A percentile compares a stretch with the other conserved stretches of the same genome.
Conservation (phyloP, 2,329 filamentous ascomycete genomes). For the Tolypocladium capitatum region DNA sequence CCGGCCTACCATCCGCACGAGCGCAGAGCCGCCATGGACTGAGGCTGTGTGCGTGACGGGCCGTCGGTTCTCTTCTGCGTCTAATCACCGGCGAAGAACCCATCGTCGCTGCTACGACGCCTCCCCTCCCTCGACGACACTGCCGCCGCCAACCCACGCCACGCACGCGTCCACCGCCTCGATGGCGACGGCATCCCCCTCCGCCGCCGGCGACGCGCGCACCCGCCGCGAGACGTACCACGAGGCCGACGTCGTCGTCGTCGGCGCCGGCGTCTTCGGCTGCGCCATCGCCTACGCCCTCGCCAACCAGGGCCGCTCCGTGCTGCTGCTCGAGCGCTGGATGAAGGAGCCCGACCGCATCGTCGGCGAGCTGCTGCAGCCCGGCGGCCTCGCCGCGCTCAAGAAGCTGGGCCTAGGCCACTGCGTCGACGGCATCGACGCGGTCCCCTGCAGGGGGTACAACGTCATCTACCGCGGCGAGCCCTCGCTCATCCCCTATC, state of each 20-base stretch:
- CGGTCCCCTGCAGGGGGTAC: slow-evolving; percentile 72
- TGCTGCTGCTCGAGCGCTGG: slow-evolving; percentile 77
- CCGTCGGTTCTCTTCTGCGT: neutral
- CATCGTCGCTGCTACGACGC: neutral
- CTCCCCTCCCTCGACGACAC: neutral
- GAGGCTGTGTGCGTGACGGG: neutral
- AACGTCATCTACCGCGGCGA: slow-evolving; percentile 71
- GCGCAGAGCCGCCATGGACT: neutral
- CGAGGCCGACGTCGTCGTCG: slow-evolving; percentile 73
- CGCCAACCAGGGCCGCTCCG: slow-evolving; percentile 78
- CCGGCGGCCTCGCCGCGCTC: slow-evolving; percentile 73
- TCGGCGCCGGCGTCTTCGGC: slow-evolving; percentile 83
- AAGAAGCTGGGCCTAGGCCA: slow-evolving; percentile 66
- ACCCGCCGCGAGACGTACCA: slow-evolving; percentile 39
- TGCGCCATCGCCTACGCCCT: slow-evolving; percentile 76
- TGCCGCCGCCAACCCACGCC: neutral
- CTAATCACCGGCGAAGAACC: neutral
- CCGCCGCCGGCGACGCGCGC: slow-evolving; percentile 24
- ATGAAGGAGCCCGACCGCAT: slow-evolving; percentile 91
- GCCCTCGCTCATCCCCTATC: slow-evolving; percentile 67
- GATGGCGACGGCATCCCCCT: neutral
- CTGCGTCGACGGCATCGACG: slow-evolving; percentile 81
- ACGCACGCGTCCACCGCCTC: neutral
- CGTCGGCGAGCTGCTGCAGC: slow-evolving; percentile 88
- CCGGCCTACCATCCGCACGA: neutral